Evolutionary conservation across 495 filamentous ascomycete species (phyloP).

Genomic region (Stereocaulon alpinum): DNA sequence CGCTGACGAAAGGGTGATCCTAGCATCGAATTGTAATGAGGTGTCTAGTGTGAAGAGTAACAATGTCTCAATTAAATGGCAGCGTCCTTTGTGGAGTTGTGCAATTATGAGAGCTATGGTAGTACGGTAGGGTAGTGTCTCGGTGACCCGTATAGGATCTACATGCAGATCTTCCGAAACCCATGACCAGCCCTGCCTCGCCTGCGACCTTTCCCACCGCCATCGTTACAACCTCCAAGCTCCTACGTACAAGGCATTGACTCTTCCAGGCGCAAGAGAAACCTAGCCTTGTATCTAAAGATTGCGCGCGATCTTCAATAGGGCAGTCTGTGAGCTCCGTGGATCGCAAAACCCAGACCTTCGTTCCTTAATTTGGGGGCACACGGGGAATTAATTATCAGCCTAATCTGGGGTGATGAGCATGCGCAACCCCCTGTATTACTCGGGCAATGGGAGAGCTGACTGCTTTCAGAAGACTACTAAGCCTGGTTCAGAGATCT

Average conservation of each 20-base stretch:
- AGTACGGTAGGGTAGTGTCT: not conserved
- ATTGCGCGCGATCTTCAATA: not conserved
- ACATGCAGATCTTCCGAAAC: not conserved
- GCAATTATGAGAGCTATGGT: not conserved
- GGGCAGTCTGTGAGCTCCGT: not conserved
- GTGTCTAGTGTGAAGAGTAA: too few relatives aligned
- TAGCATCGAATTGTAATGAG: too few relatives aligned
- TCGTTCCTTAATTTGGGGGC: not conserved
- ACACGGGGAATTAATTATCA: not conserved
- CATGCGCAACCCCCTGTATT: not conserved
- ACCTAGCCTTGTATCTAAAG: not conserved
- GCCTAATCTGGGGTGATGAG: not conserved
- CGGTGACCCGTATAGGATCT: not conserved
- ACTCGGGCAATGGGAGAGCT: not conserved
- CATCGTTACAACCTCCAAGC: constrained; percentile 28
- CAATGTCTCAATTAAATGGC: too few relatives aligned
- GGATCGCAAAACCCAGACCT: not conserved
- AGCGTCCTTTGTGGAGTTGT: too few relatives aligned
- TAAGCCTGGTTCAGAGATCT: not conserved
- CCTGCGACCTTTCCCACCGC: constrained; percentile 7
- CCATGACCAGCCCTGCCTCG: not conserved
- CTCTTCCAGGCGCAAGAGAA: not conserved
- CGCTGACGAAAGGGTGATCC: too few relatives aligned
- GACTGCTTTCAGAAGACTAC: not conserved
- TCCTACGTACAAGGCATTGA: not conserved